Evolutionary conservation across 2,329 filamentous ascomycete species (phyloP), one percentile per base, ranked within the genome.

Genomic region (Eutypa lata): DNA sequence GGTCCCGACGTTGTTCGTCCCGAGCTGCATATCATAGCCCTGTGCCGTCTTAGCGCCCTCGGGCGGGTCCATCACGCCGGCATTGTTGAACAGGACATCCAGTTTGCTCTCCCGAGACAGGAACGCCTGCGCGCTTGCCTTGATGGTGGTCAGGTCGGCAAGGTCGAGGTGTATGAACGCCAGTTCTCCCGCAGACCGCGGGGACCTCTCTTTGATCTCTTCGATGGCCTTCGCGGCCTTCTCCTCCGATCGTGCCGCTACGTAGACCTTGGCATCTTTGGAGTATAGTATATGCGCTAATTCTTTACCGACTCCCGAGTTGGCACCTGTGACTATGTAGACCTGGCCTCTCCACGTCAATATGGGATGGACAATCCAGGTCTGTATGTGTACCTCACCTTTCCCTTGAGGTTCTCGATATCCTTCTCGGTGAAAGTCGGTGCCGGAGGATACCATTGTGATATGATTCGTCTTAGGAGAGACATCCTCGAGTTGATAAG

Each of bases 31-130:
- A 7, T 53, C 51, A 26, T 53, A 49, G 0, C 51, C 51, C 16
- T 53, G 51, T n/a, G 18, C 24, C 38, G 50, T 42, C 40, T 43
- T 55, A 40, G 37, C 22, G 31, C 47, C 51, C 11, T 37, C 43
- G 11, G 21, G 42, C 21, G 42, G 21, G 42, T 13, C 13, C 42
- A 45, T 45, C 13, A 51, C 52, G 10, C 52, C 52, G 40, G 52
- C 52, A 26, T 53, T 53, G 44, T 51, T 50, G 26, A 53, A 51
- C 31, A 53, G 52, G 18, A 53, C 48, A 37, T 53, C 11, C 10
- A 53, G 48, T 13, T n/a, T 46, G 22, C 42, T 35, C 35, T 53
- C 52, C 48, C 26, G 21, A 7, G 40, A 22, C 37, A 48, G 44
- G 33, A 48, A 53, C 16, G 43, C 49, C 18, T 50, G 21, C 14